Conservation (phyloP, 1,284 basidiomycete species). For the Earliella scabrosa region DNA sequence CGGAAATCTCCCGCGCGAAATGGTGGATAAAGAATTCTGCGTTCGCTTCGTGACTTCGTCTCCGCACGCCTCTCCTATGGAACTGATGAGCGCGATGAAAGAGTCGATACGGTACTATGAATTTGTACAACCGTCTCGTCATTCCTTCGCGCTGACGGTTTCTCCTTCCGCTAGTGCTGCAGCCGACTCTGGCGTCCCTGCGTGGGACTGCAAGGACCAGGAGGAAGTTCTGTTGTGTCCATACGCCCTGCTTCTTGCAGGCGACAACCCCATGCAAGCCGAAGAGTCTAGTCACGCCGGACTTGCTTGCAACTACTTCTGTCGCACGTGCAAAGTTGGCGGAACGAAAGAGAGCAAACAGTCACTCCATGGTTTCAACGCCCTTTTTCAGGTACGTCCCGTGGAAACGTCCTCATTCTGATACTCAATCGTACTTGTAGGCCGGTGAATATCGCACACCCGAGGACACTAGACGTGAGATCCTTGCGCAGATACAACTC, state of each 20-base stretch:
- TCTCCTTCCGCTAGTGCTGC: no score
- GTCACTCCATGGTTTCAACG: constrained; percentile 23
- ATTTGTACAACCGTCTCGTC: no score
- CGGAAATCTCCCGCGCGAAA: constrained; percentile 4
- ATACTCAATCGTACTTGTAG: no score
- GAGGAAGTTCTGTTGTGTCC: constrained; percentile 33
- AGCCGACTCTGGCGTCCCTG: no score
- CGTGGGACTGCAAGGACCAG: no score
- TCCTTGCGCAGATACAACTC: not conserved
- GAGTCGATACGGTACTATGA: no score
- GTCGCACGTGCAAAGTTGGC: constrained; percentile 34
- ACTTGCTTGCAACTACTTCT: constrained; percentile 34
- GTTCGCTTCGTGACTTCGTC: constrained; percentile 16
- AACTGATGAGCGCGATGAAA: constrained; percentile 15
- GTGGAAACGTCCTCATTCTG: no score
- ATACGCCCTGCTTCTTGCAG: constrained; percentile 29
- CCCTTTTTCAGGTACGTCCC: constrained; percentile 25
- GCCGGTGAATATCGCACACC: constrained; percentile 12
- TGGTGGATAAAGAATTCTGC: constrained; percentile 3
- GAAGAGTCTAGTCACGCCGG: constrained; percentile 37
- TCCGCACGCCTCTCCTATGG: constrained; percentile 19
- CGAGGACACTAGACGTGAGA: constrained; percentile 12
- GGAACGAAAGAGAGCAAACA: constrained; percentile 30
- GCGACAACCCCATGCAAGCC: constrained; percentile 43
- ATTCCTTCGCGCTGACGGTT: no score